phyloP scores from a whole-genome alignment of 2,329 filamentous ascomycete genomes.

The Pseudohalonectria lignicola region DNA sequence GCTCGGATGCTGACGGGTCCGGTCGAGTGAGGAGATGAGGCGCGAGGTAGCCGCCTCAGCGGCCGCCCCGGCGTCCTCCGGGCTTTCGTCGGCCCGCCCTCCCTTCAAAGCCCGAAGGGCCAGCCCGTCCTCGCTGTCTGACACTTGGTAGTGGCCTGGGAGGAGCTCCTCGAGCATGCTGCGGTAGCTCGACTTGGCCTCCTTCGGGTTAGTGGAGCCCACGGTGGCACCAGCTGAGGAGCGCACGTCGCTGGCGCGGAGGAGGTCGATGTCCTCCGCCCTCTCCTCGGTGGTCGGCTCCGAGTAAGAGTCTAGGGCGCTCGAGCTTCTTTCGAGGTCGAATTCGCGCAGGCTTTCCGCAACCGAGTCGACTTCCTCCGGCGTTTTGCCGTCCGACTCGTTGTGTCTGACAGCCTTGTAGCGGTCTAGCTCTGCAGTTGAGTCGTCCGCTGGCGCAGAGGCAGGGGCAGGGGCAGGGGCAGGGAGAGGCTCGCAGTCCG shows the following conservation, averaged over 20 bases:
- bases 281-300: background rate
- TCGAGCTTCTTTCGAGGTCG: conserved; percentile 15
- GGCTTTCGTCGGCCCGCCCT: background rate
- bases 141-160: background rate
- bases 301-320: background rate
- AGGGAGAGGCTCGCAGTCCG: too few relatives aligned
- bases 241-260: background rate
- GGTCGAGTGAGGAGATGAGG: background rate
- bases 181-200: background rate
- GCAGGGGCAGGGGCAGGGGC: too few relatives aligned
- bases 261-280: background rate
- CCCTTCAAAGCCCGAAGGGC: too few relatives aligned
- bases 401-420: conserved; percentile 21
- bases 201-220: too few relatives aligned
- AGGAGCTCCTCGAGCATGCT: background rate
- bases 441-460: too few relatives aligned
- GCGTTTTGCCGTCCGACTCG: conserved; percentile 17
- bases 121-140: background rate
- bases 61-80: too few relatives aligned
- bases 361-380: conserved; percentile 15
- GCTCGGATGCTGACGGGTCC: background rate
- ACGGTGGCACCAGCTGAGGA: background rate
- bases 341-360: conserved; percentile 24
- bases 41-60: too few relatives aligned
- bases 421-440: too few relatives aligned